phyloP scores from a whole-genome alignment of 208 protist species.

The Crithidia brevicula region DNA sequence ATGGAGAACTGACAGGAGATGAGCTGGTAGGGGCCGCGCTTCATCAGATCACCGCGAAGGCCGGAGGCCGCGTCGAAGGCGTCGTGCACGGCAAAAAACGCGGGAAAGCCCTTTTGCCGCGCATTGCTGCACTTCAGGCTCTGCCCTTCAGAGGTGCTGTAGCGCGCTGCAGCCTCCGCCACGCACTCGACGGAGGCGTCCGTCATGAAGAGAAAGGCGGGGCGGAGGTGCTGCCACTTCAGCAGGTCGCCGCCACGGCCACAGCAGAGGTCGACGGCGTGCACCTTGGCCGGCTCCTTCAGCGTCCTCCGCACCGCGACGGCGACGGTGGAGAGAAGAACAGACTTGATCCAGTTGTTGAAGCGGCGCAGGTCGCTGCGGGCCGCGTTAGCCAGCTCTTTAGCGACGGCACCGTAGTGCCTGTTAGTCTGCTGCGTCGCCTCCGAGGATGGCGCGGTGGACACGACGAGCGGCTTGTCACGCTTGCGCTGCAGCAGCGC shows the following conservation, averaged over 20 bases:
- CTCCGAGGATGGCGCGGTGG: neutral
- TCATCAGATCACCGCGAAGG: slow-evolving; percentile 29
- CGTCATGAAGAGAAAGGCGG: slow-evolving; percentile 64
- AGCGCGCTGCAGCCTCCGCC: slow-evolving; percentile 72
- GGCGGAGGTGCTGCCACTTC: slow-evolving; percentile 70
- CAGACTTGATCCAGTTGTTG: slow-evolving; percentile 81
- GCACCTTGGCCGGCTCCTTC: slow-evolving; percentile 29
- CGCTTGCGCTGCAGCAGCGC: slow-evolving; percentile 21
- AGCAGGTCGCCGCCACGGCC: slow-evolving; percentile 79
- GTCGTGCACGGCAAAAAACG: slow-evolving; percentile 70
- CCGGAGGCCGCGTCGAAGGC: slow-evolving; percentile 51
- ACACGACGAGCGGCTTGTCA: slow-evolving; percentile 19
- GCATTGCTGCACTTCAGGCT: slow-evolving; percentile 52
- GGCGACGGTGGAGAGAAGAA: slow-evolving; percentile 21
- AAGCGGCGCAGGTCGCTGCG: slow-evolving; percentile 64
- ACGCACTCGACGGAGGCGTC: slow-evolving; percentile 75
- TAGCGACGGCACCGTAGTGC: slow-evolving; percentile 67
- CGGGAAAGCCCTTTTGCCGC: slow-evolving; percentile 50
- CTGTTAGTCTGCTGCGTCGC: slow-evolving; percentile 47
- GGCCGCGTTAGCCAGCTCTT: slow-evolving; percentile 39
- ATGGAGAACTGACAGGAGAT: slow-evolving; percentile 87
- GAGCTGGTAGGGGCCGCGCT: slow-evolving; percentile 42
- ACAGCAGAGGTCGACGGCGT: slow-evolving; percentile 70
- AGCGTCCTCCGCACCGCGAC: slow-evolving; percentile 10
- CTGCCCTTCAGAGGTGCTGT: slow-evolving; percentile 64